Conservation (phyloP, 768 basidiomycete genomes). For the Rossbeevera mucosa region DNA sequence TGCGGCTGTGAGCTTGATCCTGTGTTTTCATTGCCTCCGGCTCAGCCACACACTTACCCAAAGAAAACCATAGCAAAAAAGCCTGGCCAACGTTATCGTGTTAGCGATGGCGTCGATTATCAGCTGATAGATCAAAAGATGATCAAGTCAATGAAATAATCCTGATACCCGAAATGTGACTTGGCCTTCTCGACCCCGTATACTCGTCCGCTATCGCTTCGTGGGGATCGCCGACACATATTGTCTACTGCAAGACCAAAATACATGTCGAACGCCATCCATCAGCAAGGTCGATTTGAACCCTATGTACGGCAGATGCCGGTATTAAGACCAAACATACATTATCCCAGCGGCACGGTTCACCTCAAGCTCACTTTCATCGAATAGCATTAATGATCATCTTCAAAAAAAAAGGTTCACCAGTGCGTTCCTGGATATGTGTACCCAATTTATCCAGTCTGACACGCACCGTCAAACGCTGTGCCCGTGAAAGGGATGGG, state of each 20-base stretch:
- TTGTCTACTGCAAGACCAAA: neutral
- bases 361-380: neutral
- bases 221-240: neutral
- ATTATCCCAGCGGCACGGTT: neutral
- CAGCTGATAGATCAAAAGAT: neutral
- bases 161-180: neutral
- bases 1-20: neutral
- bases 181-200: neutral
- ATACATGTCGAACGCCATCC: neutral
- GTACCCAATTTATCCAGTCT: neutral
- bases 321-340: neutral
- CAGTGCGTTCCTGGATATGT: neutral
- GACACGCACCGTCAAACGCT: neutral
- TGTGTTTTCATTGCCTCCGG: neutral
- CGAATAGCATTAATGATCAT: neutral
- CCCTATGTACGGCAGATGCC: neutral
- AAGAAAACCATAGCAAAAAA: neutral
- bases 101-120: slow-evolving; percentile 1
- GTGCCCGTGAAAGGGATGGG: neutral
- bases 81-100: neutral
- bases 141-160: neutral
- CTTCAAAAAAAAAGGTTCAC: neutral
- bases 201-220: neutral
- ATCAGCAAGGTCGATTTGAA: neutral
- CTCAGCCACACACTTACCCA: neutral